phyloP scores from a whole-genome alignment of 2,329 filamentous ascomycete species.

The Stagonosporopsis cucurbitacearum region DNA sequence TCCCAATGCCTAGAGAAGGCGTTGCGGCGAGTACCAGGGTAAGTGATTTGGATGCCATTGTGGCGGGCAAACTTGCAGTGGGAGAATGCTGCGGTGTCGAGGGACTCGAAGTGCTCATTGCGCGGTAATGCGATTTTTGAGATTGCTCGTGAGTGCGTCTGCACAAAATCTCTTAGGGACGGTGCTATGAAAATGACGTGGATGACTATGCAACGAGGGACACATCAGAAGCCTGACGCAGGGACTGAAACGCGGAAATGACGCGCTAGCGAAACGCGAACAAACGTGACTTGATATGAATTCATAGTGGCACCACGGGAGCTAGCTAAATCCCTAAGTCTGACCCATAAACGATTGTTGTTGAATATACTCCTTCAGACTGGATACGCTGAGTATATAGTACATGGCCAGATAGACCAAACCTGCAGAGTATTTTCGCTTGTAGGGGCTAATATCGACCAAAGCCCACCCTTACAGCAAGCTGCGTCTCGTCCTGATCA shows the following conservation, averaged over 20 bases:
- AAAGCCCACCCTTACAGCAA: not conserved
- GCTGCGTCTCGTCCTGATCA: not conserved
- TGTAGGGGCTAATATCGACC: conserved; percentile 1
- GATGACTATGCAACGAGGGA: conserved; percentile 9
- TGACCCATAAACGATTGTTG: not conserved
- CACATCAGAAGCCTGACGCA: conserved; percentile 6
- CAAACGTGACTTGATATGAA: conserved; percentile 16
- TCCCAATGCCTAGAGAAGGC: conserved; percentile 87
- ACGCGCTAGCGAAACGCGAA: conserved; percentile 18
- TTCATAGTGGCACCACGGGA: not conserved
- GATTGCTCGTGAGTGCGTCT: not conserved
- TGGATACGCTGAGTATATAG: conserved; percentile 12
- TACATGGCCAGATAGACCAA: conserved; percentile 12
- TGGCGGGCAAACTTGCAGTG: conserved; percentile 1
- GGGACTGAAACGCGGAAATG: conserved; percentile 10
- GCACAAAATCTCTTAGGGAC: not conserved
- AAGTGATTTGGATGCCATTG: conserved; percentile 58
- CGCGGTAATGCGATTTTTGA: not conserved
- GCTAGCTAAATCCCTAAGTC: too few species aligned
- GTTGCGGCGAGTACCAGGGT: conserved; percentile 96
- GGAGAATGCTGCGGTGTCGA: not conserved
- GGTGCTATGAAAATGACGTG: conserved; percentile 5
- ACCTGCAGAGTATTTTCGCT: conserved; percentile 1
- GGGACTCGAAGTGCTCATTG: conserved; percentile 5
- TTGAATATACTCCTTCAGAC: too few species aligned